Conservation (phyloP, 306 rosid genomes). For the Chamaecrista fasciculata region DNA sequence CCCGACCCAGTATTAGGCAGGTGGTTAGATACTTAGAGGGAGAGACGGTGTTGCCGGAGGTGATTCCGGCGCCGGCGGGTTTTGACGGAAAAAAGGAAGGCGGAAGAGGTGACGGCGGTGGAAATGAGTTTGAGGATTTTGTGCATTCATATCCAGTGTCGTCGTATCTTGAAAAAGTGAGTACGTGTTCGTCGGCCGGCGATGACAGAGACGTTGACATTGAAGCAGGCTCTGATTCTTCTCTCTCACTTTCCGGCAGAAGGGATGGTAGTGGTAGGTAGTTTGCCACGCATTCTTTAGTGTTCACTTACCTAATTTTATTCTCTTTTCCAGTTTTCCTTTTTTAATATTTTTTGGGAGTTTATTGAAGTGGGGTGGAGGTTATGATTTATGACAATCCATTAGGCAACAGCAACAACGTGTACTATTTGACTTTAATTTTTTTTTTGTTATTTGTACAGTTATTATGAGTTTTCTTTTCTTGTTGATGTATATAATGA, state of each 20-base stretch:
- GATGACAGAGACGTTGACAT: slow-evolving; percentile 23
- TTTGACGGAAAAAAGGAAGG: slow-evolving; percentile 19
- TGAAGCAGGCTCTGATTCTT: slow-evolving; percentile 35
- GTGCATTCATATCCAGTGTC: slow-evolving; percentile 35
- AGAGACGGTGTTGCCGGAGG: slow-evolving; percentile 38
- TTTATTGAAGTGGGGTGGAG: too few species aligned
- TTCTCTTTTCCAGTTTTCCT: not conserved
- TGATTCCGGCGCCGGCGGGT: slow-evolving; percentile 22
- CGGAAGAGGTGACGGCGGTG: not conserved
- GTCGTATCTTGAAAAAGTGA: slow-evolving; percentile 28
- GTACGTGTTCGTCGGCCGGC: slow-evolving; percentile 33
- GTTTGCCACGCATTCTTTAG: too few species aligned
- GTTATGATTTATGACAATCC: too few species aligned
- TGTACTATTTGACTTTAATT: not conserved
- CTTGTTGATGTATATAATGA: not conserved
- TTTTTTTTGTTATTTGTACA: not conserved
- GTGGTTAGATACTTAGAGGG: slow-evolving; percentile 53
- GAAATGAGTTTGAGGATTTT: slow-evolving; percentile 20
- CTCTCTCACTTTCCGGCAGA: slow-evolving; percentile 26
- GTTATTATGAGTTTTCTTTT: not conserved
- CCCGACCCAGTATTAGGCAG: slow-evolving; percentile 48
- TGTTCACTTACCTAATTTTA: not conserved
- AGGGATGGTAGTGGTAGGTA: slow-evolving; percentile 1
- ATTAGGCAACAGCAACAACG: not conserved
- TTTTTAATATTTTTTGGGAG: not conserved